Evolutionary conservation across 805 yeast genomes (phyloP), one percentile per base, ranked within the genome.

Genomic region (Myxozyma neglecta): DNA sequence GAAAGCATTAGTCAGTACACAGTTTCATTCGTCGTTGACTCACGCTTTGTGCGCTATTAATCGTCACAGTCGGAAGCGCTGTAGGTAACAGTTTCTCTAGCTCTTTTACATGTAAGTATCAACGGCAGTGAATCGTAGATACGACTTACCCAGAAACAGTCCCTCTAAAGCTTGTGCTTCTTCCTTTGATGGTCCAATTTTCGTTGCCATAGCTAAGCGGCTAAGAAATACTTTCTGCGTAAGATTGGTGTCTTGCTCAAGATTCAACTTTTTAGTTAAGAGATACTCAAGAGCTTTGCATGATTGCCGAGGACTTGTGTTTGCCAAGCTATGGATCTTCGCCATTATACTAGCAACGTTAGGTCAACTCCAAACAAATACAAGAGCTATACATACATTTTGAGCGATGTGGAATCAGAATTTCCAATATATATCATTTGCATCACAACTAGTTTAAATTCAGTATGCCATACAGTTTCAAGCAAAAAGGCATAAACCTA

Each of bases 11-110:
- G 50, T 7, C 1, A 6, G 11, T 13, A 16, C n/a, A 46, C 56
- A 13, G 5, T n/a, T n/a, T n/a, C n/a, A n/a, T n/a, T n/a, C n/a
- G n/a, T n/a, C n/a, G n/a, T n/a, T n/a, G 9, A 10, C 57, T 46
- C 50, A 61, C 65, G 18, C 56, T 58, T 42, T 61, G 65, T 6
- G 55, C 60, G 18, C 57, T 52, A 42, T 49, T 42, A 7, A 62
- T 56, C 2, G 57, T 47, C 13, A 45, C 45, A 10, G 45, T 29
- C 8, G 65, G 46, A 34, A 61, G 34, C 6, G 59, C 35, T 11
- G 14, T 37, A 4, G 58, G 32, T 20, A 57, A 18, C 36, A 56
- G 35, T 39, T 46, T 35, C 37, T 61, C 65, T 39, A 61, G 34
- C 11, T 57, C 61, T 53, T 34, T 5, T 14, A 36, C 46, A 40